These are phyloP conservation scores for Teratosphaeria epicoccoides DNA, from an alignment of 2,329 filamentous ascomycete genomes.

Conservation along the genomic window DNA sequence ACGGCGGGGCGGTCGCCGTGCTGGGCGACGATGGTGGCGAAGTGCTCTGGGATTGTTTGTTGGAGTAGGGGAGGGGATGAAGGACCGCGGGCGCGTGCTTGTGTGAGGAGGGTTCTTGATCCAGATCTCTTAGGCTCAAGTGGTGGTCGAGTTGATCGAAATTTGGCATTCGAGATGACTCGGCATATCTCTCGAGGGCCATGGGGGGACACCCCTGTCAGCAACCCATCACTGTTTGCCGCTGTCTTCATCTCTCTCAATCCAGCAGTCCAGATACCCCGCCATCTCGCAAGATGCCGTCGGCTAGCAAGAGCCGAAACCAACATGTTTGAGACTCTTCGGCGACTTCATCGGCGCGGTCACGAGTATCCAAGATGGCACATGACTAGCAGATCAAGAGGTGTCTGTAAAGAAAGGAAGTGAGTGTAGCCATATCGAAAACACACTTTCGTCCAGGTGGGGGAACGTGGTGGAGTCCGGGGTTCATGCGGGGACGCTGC, in stretches of 20 bases:
- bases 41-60: constrained; percentile 63
- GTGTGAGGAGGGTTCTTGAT: constrained; percentile 15
- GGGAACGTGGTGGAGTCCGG: not conserved
- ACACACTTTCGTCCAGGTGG: not conserved
- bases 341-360: constrained; percentile 8
- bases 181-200: too few species aligned
- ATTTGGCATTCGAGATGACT: not conserved
- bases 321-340: constrained; percentile 10
- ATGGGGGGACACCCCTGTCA: too few species aligned
- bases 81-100: constrained; percentile 21
- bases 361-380: not conserved
- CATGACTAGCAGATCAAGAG: not conserved
- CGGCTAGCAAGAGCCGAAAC: constrained; percentile 14
- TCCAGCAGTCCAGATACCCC: not conserved
- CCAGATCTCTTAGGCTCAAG: not conserved
- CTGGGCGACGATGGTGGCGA: constrained; percentile 51
- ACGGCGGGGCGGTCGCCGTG: constrained; percentile 57
- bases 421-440: not conserved
- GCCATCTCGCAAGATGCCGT: constrained; percentile 2
- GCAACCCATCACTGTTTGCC: too few species aligned
- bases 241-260: too few species aligned
- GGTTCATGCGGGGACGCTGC: constrained; percentile 1
- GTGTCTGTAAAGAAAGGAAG: not conserved
- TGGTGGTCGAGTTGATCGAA: not conserved
- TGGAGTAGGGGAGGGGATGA: constrained; percentile 54